Base-by-base conservation (phyloP, 306 rosid genomes). In the Citrullus amarus region DNA sequence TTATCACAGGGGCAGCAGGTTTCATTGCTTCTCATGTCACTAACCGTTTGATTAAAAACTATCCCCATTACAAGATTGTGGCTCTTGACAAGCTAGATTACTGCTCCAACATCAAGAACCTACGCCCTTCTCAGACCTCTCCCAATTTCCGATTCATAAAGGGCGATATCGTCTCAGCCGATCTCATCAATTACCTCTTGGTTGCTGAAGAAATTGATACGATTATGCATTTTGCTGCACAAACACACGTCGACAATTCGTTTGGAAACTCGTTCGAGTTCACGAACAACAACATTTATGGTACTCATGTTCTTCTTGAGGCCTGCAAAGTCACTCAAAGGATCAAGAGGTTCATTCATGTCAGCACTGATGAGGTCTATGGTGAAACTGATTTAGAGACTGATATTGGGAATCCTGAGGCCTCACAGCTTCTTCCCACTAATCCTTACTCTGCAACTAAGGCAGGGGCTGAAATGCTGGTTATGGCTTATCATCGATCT, bases 401-500 rank as follows among this genome's bases (percentile, higher is more conserved):
- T 25, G 79, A 86, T 66, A 84, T 85, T 59, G 96, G 96, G 12
- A 91, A 89, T 56, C 87, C 83, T 12, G 93, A 91, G 81, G 82
- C 96, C 1, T 91, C 93, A 59, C 91, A 85, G 58, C 93, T 91
- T 55, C 88, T 91, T 72, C 96, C 96, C 3, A 86, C 96, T 1
- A 91, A 91, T 71, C 90, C 93, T 62, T 91, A 91, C 83, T 91
- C 93, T 22, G 96, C 96, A 1, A 89, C 96, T 18, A 91, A 91
- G 84, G 93, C 93, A 3, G 96, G 93, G 20, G 96, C 91, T 6
- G 96, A 91, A 71, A 91, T 91, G 96, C 51, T 91, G 82, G 91
- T 83, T 18, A 91, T 89, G 93, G 97, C 97, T 5, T 91, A 91
- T 74, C 89, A 87, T 60, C 83, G 92, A 9, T 89, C 92, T 9